phyloP scores from a whole-genome alignment of 306 rosid genomes.

The Lablab purpureus region DNA sequence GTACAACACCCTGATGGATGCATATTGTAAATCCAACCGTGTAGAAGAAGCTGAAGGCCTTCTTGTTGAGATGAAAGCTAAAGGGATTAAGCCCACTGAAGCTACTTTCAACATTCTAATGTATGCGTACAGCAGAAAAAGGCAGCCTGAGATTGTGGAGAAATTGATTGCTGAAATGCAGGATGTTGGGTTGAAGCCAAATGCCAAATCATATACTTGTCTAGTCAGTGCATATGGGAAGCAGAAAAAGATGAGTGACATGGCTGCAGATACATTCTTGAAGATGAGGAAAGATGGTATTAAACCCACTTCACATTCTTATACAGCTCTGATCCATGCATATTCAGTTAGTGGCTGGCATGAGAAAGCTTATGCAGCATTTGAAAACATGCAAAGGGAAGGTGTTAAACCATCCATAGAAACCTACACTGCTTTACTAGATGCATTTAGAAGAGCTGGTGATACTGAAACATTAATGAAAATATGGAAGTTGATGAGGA shows the following conservation, averaged over 20 bases:
- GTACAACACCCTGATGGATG: conserved; percentile 82
- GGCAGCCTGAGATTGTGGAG: conserved; percentile 85
- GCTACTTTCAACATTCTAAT: conserved; percentile 78
- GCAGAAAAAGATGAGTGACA: conserved; percentile 80
- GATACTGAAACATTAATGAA: conserved; percentile 72
- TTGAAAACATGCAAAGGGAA: conserved; percentile 79
- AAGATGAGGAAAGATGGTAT: conserved; percentile 90
- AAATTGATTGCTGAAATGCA: conserved; percentile 81
- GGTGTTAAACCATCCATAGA: conserved; percentile 83
- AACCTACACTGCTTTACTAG: conserved; percentile 86
- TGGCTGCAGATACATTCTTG: conserved; percentile 90
- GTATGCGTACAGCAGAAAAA: conserved; percentile 83
- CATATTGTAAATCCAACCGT: conserved; percentile 73
- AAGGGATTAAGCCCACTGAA: conserved; percentile 75
- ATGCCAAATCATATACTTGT: conserved; percentile 84
- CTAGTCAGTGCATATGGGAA: conserved; percentile 90
- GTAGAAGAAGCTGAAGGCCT: conserved; percentile 95
- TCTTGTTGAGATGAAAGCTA: conserved; percentile 77
- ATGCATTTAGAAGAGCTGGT: conserved; percentile 88
- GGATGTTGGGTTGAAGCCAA: conserved; percentile 78
- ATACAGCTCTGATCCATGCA: conserved; percentile 90
- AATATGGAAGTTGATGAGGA: conserved; percentile 83
- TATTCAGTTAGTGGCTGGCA: conserved; percentile 87
- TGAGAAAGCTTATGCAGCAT: conserved; percentile 81
- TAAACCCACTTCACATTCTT: conserved; percentile 81